A percentile compares a stretch with the other conserved stretches of the same genome.
Conservation (phyloP, 345 rosid species). For the Eucalyptus camaldulensis region DNA sequence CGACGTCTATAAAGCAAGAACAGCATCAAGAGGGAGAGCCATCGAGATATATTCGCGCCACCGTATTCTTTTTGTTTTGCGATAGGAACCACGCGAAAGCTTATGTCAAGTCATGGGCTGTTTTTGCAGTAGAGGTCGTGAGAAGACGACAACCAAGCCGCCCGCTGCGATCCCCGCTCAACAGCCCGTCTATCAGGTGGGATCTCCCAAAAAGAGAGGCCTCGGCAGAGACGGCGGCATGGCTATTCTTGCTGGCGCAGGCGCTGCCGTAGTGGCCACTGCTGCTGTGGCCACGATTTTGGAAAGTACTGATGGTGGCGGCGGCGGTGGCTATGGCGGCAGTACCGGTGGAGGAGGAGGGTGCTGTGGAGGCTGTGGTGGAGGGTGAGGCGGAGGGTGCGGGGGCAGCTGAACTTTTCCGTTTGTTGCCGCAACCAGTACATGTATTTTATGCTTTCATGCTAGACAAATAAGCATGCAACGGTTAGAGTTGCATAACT, state of each 20-base stretch:
- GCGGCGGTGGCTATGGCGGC: rapidly evolving
- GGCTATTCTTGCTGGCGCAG: not conserved
- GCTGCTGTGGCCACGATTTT: not conserved
- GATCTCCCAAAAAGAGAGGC: not conserved
- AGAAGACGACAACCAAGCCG: not conserved
- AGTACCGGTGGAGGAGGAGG: not conserved
- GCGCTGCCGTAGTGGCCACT: not conserved
- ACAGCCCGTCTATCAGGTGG: not conserved
- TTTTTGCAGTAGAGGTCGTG: not conserved
- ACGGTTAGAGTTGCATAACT: not conserved
- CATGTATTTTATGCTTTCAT: not conserved
- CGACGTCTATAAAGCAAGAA: not conserved
- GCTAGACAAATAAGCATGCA: not conserved
- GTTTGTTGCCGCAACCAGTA: not conserved
- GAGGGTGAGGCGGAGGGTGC: not conserved
- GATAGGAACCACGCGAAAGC: not conserved
- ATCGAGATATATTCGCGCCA: not conserved
- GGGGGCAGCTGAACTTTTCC: not conserved
- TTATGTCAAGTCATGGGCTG: not conserved
- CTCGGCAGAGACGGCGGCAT: not conserved
- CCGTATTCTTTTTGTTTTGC: not conserved
- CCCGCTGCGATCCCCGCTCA: not conserved
- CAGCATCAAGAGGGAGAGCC: not conserved
- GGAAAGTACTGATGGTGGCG: not conserved
- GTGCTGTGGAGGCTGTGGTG: not conserved